Evolutionary conservation across 2,329 filamentous ascomycete genomes (phyloP), one percentile per base, ranked within the genome.

Genomic region (Pseudopyrenochaeta lycopersici): DNA sequence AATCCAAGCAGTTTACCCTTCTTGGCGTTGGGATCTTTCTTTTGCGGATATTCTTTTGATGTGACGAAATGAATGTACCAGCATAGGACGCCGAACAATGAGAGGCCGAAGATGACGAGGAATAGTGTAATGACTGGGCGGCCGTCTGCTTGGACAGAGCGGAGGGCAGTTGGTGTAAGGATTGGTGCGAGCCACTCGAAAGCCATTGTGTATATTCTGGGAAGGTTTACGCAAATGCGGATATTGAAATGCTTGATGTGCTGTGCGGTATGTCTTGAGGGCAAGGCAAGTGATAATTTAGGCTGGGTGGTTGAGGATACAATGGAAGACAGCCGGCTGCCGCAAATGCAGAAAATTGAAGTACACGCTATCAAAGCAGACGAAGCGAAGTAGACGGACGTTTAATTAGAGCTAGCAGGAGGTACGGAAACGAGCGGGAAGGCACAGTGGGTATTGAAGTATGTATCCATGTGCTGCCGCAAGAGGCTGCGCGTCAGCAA

Each of bases 111-210:
- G 51, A 97, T 79, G 43, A 94, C 86, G 76, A 98, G 93, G 52
- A 91, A 77, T 0, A 92, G 96, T 15, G 89, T 89, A 63, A 97
- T 85, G 66, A 98, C 92, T 14, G 94, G 95, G 2, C 93, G 89
- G 10, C 90, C 89, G 73, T 93, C 68, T 29, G 67, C 67, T 51
- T 71, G 60, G n/a, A 71, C 67, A 27, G 66, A 69, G 48, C 68
- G 68, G 32, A 71, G 56, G n/a, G 68, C 68, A 20, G 65, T 56
- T 3, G 68, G 68, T 15, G 68, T 71, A 29, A 68, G 66, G n/a
- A 71, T 70, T 10, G 68, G 68, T 42, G 68, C 67, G 42, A 71
- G 68, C 48, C 63, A 71, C 7, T 68, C 67, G 57, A 66, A 66
- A 30, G 62, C 66, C 68, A 71, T 70, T 17, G 43, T 63, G 45